These are phyloP conservation scores for Oryza rufipogon DNA, from an alignment of 176 grass and related monocot species.

Conservation along the genomic window DNA sequence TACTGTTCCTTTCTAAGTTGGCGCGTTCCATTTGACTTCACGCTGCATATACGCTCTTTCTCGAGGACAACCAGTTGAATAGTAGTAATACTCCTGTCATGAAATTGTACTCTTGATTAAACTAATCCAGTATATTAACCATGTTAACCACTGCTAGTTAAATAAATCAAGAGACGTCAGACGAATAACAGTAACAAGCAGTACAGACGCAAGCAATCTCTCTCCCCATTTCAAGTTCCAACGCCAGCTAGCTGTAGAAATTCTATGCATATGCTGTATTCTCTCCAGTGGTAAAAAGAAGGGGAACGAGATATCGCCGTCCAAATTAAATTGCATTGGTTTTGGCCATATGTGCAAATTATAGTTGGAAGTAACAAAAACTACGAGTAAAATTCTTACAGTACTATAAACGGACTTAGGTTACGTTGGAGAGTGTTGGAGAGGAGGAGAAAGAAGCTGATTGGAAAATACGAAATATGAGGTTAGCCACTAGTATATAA, in stretches of 20 bases:
- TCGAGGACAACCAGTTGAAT: neutral
- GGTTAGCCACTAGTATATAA: too few relatives aligned
- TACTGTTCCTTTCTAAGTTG: neutral
- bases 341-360: too few relatives aligned
- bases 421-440: too few relatives aligned
- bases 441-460: too few relatives aligned
- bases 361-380: too few relatives aligned
- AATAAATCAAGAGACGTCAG: neutral
- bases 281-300: neutral
- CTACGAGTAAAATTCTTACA: too few relatives aligned
- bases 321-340: too few relatives aligned
- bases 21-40: neutral
- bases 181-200: neutral
- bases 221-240: neutral
- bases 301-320: too few relatives aligned
- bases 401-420: too few relatives aligned
- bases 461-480: too few relatives aligned
- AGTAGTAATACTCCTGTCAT: neutral
- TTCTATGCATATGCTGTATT: neutral
- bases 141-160: neutral
- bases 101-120: slow-evolving; percentile 7
- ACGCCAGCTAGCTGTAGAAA: neutral
- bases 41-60: neutral
- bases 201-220: too few relatives aligned
- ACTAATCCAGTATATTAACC: neutral